Conservation (phyloP, 2,329 filamentous ascomycete genomes). For the Thielaviopsis ethacetica region DNA sequence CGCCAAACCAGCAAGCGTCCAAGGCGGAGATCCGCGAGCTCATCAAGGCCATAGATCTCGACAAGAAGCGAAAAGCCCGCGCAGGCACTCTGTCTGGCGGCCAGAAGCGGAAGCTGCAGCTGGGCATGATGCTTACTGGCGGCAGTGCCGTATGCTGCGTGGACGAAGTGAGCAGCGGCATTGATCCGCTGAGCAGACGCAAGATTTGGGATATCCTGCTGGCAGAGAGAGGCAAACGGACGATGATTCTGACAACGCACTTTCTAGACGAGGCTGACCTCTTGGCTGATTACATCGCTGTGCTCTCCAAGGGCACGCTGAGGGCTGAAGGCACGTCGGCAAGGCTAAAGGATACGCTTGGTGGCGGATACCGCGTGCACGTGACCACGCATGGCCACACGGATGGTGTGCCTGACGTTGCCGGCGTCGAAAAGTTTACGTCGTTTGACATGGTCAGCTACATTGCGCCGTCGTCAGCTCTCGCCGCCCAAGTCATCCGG, state of each 20-base stretch:
- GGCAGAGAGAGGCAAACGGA: slow-evolving; percentile 64
- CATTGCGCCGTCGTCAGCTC: slow-evolving; percentile 48
- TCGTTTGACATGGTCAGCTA: slow-evolving; percentile 60
- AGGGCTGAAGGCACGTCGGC: slow-evolving; percentile 74
- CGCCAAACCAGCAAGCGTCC: slow-evolving; percentile 36
- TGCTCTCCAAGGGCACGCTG: slow-evolving; percentile 69
- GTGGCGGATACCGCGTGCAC: slow-evolving; percentile 72
- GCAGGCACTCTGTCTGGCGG: slow-evolving; percentile 73
- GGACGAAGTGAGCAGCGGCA: slow-evolving; percentile 76
- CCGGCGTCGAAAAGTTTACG: slow-evolving; percentile 38
- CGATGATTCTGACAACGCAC: slow-evolving; percentile 79
- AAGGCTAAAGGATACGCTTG: slow-evolving; percentile 65
- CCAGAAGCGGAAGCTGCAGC: slow-evolving; percentile 80
- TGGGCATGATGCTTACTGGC: slow-evolving; percentile 91
- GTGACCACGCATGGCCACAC: slow-evolving; percentile 30
- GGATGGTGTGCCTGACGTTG: slow-evolving; percentile 29
- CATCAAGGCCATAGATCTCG: slow-evolving; percentile 56
- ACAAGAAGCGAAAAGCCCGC: slow-evolving; percentile 52
- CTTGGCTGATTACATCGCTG: slow-evolving; percentile 73
- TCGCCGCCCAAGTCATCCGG: slow-evolving; percentile 56
- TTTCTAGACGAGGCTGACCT: slow-evolving; percentile 89
- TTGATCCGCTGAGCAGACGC: slow-evolving; percentile 70
- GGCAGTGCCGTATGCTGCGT: slow-evolving; percentile 78
- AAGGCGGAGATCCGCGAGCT: slow-evolving; percentile 45
- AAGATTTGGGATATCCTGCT: slow-evolving; percentile 93